These are phyloP conservation scores for Rhexocercosporidium sp. DNA, from an alignment of 2,329 filamentous ascomycete genomes.

Conservation along the genomic window DNA sequence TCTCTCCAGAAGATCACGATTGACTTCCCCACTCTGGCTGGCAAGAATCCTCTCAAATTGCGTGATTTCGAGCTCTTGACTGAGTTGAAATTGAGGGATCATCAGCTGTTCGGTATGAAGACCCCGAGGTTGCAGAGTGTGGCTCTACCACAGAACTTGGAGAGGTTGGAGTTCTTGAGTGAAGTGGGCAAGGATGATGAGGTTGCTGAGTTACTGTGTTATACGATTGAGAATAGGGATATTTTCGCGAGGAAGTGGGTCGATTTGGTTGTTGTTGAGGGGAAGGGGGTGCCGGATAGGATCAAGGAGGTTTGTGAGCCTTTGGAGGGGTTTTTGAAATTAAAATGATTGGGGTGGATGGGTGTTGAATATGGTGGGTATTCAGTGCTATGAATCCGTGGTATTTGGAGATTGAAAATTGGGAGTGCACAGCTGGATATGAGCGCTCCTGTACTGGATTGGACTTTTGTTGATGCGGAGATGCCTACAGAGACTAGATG, in stretches of 20 bases:
- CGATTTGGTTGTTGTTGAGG: conserved; percentile 44
- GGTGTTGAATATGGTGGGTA: not conserved
- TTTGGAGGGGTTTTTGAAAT: conserved; percentile 6
- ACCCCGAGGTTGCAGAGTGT: conserved; percentile 53
- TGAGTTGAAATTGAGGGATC: conserved; percentile 51
- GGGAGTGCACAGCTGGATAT: not conserved
- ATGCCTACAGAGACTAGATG: no score
- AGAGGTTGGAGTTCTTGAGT: conserved; percentile 53
- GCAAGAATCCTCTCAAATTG: conserved; percentile 49
- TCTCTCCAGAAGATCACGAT: conserved; percentile 53
- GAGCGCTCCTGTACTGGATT: not conserved
- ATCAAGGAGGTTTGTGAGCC: conserved; percentile 8
- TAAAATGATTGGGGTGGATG: not conserved
- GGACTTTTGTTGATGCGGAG: not conserved
- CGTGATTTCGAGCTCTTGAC: conserved; percentile 50
- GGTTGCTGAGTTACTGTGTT: conserved; percentile 51
- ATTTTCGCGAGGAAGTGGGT: conserved; percentile 47
- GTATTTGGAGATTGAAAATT: not conserved
- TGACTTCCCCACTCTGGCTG: conserved; percentile 49
- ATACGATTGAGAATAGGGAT: conserved; percentile 47
- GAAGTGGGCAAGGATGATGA: conserved; percentile 53
- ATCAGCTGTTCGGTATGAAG: conserved; percentile 53
- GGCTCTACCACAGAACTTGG: conserved; percentile 52
- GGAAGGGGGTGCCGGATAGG: conserved; percentile 1
- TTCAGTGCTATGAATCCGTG: not conserved